Base-by-base conservation (phyloP, 73 alveolate species). In the Tetrahymena thermophila region DNA sequence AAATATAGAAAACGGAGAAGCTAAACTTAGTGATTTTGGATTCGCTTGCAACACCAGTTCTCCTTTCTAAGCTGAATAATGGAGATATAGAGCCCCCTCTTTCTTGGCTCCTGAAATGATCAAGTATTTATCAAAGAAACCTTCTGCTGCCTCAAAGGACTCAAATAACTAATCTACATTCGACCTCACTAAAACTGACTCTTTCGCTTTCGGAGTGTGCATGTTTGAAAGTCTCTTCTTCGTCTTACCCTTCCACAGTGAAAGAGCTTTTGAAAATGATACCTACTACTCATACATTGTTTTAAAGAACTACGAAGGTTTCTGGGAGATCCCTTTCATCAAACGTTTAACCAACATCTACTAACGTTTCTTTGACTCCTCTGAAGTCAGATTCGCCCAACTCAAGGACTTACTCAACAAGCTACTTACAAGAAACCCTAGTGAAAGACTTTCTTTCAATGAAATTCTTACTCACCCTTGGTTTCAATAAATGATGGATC, bases 231-330 rank as follows among this genome's bases (percentile, higher is more conserved):
- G 89, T 71, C 89, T 71, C 89, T 71, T 71, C 89, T 71, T 71
- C 11, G 89, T 71, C 2, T 71, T 71, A 25, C 89, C 89, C 37
- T 71, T 71, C 89, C 37, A 71, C 35, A 71, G 89, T 71, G 89
- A 71, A 71, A 71, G 89, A 71, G 89, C 89, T 71, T 71, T 71
- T n/a, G 89, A 71, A 71, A 71, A 71, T 71, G 89, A 71, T 71
- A 19, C 89, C n/a, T 71, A 71, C 42, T 71, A 71, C 13, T 71
- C 89, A 28, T 71, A 71, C 89, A 71, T 71, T 25, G 89, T 71
- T 40, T 71, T 71, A 71, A 71, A 71, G 89, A 71, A 71, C 37
- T 71, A 71, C 40, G 89, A 71, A 71, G 89, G 89, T n/a, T 71
- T 71, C 37, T 71, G 89, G 89, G 89, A 71, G 89, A 71, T 71